Conservation (phyloP, 2,329 filamentous ascomycete genomes). For the Aspergillus sp. region DNA sequence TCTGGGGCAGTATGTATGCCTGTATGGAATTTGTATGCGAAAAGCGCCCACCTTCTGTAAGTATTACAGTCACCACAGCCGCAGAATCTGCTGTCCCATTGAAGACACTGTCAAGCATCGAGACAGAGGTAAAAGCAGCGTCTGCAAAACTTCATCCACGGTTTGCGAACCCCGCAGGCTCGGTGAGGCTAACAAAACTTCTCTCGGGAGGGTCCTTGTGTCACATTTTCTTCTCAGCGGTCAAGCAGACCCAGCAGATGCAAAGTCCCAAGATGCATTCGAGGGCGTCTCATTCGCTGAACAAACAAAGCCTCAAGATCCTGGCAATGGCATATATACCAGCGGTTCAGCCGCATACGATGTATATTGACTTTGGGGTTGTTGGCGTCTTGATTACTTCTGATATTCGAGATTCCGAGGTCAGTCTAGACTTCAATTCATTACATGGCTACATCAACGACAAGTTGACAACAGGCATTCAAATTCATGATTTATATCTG, state of each 20-base stretch:
- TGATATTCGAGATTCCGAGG: not conserved
- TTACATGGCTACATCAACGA: not conserved
- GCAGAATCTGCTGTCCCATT: not conserved
- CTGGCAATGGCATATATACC: not conserved
- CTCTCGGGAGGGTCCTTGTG: not conserved
- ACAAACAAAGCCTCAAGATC: not conserved
- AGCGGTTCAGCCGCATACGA: not conserved
- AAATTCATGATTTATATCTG: not conserved
- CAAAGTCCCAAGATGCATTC: not conserved
- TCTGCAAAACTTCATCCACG: not conserved
- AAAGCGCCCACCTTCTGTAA: not conserved
- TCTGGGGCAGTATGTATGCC: not conserved
- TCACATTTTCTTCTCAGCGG: constrained; percentile 1
- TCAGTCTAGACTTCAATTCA: no score
- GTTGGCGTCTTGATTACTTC: not conserved
- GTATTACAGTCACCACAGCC: not conserved
- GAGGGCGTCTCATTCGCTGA: constrained; percentile 3
- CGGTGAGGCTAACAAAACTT: constrained; percentile 9
- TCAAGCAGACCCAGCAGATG: constrained; percentile 2
- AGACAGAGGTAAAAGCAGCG: not conserved
- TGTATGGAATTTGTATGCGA: constrained; percentile 2
- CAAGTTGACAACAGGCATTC: not conserved
- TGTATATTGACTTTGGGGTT: not conserved
- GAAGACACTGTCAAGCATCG: constrained; percentile 1
- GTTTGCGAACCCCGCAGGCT: constrained; percentile 3